A percentile compares a stretch with the other conserved stretches of the same genome.
phyloP scores from a whole-genome alignment of 306 rosid genomes.

The Abrus precatorius region DNA sequence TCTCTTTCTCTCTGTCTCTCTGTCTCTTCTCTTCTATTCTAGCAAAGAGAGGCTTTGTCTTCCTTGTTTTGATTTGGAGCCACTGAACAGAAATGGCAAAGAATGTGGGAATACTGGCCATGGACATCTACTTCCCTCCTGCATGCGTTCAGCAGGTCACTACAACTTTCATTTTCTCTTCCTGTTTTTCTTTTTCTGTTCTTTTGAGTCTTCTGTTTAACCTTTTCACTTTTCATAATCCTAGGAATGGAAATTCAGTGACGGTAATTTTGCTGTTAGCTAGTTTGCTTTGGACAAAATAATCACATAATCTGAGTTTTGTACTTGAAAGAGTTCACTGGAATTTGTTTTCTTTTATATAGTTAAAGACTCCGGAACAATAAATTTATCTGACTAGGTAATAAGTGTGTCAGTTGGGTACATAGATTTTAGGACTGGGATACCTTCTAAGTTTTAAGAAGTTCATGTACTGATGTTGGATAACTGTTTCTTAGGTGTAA shows the following conservation, averaged over 20 bases:
- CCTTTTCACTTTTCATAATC: not conserved
- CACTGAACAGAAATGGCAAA: constrained; percentile 64
- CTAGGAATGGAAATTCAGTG: not conserved
- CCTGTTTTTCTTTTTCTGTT: not conserved
- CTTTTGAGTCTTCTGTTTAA: not conserved
- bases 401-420: not conserved
- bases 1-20: not conserved
- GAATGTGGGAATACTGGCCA: constrained; percentile 93
- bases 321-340: not conserved
- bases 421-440: not conserved
- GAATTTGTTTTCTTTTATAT: not conserved
- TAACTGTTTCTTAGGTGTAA: not conserved
- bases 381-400: not conserved
- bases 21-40: not conserved
- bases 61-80: constrained; percentile 7
- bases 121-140: constrained; percentile 95
- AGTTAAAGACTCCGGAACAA: not conserved
- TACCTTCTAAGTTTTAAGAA: no score
- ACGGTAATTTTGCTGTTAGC: not conserved
- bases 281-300: not conserved
- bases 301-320: not conserved
- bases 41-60: not conserved
- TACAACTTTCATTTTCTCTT: no score
- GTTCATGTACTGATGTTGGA: not conserved
- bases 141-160: constrained; percentile 84